Conservation (phyloP, 1,284 basidiomycete species). For the Puccinia brachypodii region DNA sequence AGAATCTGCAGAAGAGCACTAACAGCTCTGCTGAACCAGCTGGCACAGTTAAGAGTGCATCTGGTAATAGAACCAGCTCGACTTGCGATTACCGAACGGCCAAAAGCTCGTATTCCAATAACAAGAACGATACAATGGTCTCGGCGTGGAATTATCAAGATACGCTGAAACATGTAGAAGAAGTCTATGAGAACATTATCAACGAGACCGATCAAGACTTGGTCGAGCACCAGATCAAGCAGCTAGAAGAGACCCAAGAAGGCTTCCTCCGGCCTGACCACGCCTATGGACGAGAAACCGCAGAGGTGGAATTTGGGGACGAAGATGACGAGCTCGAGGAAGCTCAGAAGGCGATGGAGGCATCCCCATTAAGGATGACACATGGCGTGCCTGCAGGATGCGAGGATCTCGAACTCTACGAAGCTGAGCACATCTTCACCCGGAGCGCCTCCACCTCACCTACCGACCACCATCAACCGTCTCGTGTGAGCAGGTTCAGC, state of each 20-base stretch:
- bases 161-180: conserved; percentile 63
- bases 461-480: background rate
- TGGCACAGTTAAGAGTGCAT: conserved; percentile 45
- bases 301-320: background rate
- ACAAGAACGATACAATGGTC: background rate
- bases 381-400: conserved; percentile 40
- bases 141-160: conserved; percentile 62
- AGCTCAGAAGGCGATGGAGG: conserved; percentile 39
- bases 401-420: conserved; percentile 12
- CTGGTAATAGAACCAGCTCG: conserved; percentile 67
- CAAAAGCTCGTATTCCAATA: conserved; percentile 55
- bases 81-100: conserved; percentile 97
- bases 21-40: conserved; percentile 30
- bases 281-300: background rate
- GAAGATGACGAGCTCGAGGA: conserved; percentile 40
- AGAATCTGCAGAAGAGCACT: conserved; percentile 26
- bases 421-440: background rate
- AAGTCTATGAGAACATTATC: conserved; percentile 58
- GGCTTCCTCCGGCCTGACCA: background rate
- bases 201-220: conserved; percentile 50
- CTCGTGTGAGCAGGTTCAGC: background rate
- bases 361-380: conserved; percentile 32
- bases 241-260: conserved; percentile 23
- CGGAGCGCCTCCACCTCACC: background rate
- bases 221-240: conserved; percentile 35